Conservation (phyloP, 1,284 basidiomycete genomes). For the Leccinum ambiguum region DNA sequence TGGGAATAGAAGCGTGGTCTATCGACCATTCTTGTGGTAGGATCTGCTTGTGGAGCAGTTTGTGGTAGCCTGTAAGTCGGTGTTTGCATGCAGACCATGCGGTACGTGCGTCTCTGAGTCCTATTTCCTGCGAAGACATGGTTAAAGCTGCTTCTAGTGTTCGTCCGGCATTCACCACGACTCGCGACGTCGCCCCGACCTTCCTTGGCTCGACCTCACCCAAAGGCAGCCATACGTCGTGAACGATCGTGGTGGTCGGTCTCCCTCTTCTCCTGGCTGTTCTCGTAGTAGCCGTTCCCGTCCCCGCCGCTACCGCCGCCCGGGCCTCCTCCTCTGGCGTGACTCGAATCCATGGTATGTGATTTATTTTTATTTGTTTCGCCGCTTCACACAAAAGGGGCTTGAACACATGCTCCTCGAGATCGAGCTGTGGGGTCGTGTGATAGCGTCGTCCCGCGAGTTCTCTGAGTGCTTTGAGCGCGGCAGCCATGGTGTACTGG, state of each 20-base stretch:
- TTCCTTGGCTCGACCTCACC: neutral
- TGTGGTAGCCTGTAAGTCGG: neutral
- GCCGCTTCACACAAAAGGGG: neutral
- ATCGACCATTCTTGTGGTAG: neutral
- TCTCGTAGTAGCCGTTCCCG: too few relatives aligned
- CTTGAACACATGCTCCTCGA: neutral
- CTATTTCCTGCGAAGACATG: neutral
- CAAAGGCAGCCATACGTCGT: neutral
- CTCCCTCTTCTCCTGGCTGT: neutral
- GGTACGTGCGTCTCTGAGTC: neutral
- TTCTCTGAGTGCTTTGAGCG: neutral
- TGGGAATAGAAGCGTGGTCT: neutral
- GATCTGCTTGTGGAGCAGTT: neutral
- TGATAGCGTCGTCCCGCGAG: neutral
- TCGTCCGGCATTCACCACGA: neutral
- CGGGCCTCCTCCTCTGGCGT: neutral
- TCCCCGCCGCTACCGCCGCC: neutral
- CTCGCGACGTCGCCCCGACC: neutral
- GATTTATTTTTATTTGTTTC: neutral
- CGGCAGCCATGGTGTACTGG: neutral
- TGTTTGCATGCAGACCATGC: neutral
- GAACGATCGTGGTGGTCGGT: neutral
- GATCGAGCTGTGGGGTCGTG: neutral
- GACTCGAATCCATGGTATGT: neutral
- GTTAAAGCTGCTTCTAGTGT: neutral